These are phyloP conservation scores for Linum trigynum DNA, from an alignment of 345 rosid genomes.

Conservation along the genomic window DNA sequence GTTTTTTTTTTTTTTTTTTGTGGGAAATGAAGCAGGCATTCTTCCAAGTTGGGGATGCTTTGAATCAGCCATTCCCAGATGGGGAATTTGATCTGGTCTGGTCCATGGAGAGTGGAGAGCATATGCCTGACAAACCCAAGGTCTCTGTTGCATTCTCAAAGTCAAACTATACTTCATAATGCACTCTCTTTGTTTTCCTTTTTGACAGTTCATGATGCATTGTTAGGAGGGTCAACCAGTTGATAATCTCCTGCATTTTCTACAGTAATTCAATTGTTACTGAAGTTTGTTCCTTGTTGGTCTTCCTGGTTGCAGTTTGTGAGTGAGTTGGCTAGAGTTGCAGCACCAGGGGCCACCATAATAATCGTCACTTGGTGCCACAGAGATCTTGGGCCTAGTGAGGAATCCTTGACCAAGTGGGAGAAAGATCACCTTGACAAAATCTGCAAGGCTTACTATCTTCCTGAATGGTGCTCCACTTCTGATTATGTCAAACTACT, in stretches of 20 bases:
- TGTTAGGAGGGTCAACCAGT: too few species aligned
- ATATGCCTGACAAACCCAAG: constrained; percentile 82
- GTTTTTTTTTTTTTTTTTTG: too few species aligned
- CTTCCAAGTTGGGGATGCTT: constrained; percentile 84
- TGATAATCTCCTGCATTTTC: too few species aligned
- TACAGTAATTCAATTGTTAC: too few species aligned
- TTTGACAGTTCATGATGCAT: too few species aligned
- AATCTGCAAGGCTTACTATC: constrained; percentile 66
- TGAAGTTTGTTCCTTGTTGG: too few species aligned
- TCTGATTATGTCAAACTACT: constrained; percentile 63
- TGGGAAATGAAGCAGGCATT: constrained; percentile 32
- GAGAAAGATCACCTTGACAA: constrained; percentile 50
- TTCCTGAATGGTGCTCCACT: constrained; percentile 85
- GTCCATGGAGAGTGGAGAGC: constrained; percentile 99
- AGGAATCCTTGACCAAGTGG: constrained; percentile 60
- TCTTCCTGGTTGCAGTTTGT: constrained; percentile 44
- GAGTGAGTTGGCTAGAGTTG: constrained; percentile 67
- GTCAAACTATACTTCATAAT: too few species aligned
- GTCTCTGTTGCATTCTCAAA: constrained; percentile 15
- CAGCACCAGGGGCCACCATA: constrained; percentile 69
- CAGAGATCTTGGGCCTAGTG: constrained; percentile 52
- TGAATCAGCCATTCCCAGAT: constrained; percentile 84
- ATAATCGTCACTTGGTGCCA: constrained; percentile 96
- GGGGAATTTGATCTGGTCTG: constrained; percentile 71
- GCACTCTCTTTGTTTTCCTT: too few species aligned